A percentile compares a stretch with the other conserved stretches of the same genome.
Conservation (phyloP, 495 filamentous ascomycete species). For the Lineolata rhizophorae region DNA sequence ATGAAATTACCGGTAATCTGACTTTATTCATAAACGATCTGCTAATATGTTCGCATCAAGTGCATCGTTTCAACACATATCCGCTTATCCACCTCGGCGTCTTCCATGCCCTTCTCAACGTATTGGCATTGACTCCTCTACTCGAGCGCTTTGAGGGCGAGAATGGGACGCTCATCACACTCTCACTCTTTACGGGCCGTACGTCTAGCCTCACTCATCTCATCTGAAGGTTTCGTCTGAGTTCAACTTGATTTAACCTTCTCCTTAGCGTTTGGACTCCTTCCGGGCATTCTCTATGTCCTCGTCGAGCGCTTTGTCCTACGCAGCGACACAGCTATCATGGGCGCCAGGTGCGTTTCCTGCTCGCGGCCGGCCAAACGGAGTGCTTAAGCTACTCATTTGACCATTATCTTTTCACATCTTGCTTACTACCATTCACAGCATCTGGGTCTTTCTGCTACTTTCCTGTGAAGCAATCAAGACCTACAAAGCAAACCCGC, state of each 20-base stretch:
- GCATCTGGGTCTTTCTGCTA: slow-evolving; percentile 81
- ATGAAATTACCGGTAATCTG: no score
- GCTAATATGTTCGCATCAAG: no score
- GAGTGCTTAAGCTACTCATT: no score
- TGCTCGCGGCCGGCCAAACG: no score
- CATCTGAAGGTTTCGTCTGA: slow-evolving; percentile 1
- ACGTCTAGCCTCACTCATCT: slow-evolving; percentile 21
- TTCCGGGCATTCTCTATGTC: slow-evolving; percentile 18
- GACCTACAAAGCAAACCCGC: slow-evolving; percentile 49
- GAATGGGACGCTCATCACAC: slow-evolving; percentile 66
- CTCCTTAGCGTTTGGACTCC: slow-evolving; percentile 13
- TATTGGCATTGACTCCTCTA: slow-evolving; percentile 57
- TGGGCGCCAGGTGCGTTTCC: no score
- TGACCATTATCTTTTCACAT: no score
- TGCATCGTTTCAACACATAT: slow-evolving; percentile 85
- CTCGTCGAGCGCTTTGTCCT: slow-evolving; percentile 13
- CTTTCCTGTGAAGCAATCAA: slow-evolving; percentile 67
- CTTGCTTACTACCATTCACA: no score
- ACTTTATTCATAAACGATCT: no score
- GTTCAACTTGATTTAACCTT: not conserved
- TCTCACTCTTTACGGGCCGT: slow-evolving; percentile 78
- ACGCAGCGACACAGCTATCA: slow-evolving; percentile 27
- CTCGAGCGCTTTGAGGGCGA: slow-evolving; percentile 88
- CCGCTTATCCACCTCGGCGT: slow-evolving; percentile 68
- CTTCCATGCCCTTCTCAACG: slow-evolving; percentile 60